Evolutionary conservation across 2,329 filamentous ascomycete species (phyloP), one percentile per base, ranked within the genome.

Genomic region (Xenosphaeropsis pyriputrescens): DNA sequence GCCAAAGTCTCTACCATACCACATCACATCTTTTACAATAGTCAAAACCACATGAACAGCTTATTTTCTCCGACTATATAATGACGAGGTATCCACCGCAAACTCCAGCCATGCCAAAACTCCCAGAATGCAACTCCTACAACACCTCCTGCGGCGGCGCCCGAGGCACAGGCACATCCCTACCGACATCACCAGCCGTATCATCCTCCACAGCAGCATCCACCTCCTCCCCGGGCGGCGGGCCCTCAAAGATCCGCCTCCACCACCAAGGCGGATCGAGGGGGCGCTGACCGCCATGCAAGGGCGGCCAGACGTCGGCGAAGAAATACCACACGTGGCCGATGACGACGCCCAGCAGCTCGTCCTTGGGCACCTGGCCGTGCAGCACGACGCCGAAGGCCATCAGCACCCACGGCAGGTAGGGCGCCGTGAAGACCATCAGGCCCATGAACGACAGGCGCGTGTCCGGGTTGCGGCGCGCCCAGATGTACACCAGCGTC

Each of bases 241-340:
- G 62, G n/a, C 69, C 63, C 46, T 79, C 86, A 52, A 94, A 94
- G 14, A 96, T 53, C 32, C 86, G 72, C 41, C 83, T 72, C 89
- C 89, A 98, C 79, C 85, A 95, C 41, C 65, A 63, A 0, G 91
- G 91, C 29, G 91, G 89, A 50, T 94, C 89, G 35, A 98, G 67
- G 1, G 91, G 91, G 39, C 84, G 72, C 37, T 81, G 79, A 14
- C 85, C 85, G 45, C 81, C 77, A 59, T 95, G 84, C 32, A 95
- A 71, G 3, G 86, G 83, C 3, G 91, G 91, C 58, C 94, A 98
- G 13, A 98, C 88, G 57, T 98, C 91, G 42, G 79, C 84, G 59
- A 96, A 95, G 63, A 95, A 98, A 59, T 96, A 98, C 81, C 88
- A 96, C 31, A 96, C 70, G 60, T 98, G 91, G 8, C 91, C 91